Evolutionary conservation across 73 alveolate genomes (phyloP).

Genomic region (Paramecium primaurelia): DNA sequence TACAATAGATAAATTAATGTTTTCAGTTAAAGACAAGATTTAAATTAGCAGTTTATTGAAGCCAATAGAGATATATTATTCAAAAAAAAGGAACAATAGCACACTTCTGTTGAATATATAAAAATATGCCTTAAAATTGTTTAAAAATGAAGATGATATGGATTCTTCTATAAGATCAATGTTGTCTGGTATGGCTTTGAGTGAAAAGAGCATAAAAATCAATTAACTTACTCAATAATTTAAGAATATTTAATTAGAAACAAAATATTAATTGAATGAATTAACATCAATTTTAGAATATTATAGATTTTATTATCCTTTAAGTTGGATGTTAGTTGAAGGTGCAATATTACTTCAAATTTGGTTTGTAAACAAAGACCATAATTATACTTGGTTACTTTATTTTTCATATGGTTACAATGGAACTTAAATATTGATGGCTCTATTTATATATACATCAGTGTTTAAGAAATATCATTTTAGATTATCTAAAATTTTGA

Average conservation of each 20-base stretch:
- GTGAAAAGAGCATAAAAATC: not conserved
- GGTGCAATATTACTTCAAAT: slow-evolving; percentile 6
- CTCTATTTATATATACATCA: not conserved
- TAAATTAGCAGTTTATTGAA: not conserved
- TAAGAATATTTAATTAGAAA: not conserved
- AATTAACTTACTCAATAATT: not conserved
- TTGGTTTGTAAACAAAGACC: not conserved
- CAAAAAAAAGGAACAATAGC: not conserved
- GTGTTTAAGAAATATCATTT: not conserved
- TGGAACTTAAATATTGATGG: not conserved
- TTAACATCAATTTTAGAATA: not conserved
- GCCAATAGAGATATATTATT: not conserved
- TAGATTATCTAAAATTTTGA: not conserved
- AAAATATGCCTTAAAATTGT: not conserved
- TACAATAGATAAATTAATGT: not conserved
- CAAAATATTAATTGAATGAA: not conserved
- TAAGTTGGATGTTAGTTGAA: slow-evolving; percentile 35
- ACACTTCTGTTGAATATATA: not conserved
- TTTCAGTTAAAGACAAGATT: not conserved
- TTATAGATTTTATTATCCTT: not conserved
- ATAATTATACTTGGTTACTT: not conserved
- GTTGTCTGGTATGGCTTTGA: slow-evolving; percentile 24
- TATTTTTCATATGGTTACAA: not conserved
- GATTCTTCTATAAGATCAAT: not conserved
- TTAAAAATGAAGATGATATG: slow-evolving; percentile 24